A percentile compares a stretch with the other conserved stretches of the same genome.
phyloP scores from a whole-genome alignment of 2,329 filamentous ascomycete genomes.

The Dactylellina leptospora region DNA sequence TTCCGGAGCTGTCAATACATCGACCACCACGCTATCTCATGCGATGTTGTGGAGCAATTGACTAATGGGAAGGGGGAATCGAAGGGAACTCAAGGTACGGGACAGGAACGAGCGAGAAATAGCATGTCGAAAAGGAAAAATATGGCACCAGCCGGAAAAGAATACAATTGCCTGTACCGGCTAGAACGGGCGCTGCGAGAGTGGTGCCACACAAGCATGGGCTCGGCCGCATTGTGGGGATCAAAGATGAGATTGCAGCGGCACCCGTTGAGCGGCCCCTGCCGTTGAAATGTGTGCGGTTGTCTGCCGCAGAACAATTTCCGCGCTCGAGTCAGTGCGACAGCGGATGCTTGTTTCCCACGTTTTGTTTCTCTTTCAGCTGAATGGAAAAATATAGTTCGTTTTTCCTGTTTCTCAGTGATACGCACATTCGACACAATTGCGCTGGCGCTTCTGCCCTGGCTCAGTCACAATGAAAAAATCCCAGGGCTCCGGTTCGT shows the following conservation, averaged over 20 bases:
- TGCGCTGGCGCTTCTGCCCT: constrained; percentile 14
- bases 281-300: too few species aligned
- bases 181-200: constrained; percentile 22
- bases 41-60: constrained; percentile 28
- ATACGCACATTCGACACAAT: constrained; percentile 14
- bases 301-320: constrained; percentile 21
- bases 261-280: neutral
- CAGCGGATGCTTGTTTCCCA: constrained; percentile 36
- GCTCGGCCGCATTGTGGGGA: constrained; percentile 35
- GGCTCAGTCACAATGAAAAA: constrained; percentile 19
- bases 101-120: neutral
- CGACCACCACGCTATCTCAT: constrained; percentile 22
- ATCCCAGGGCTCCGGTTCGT: constrained; percentile 31
- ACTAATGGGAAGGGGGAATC: neutral
- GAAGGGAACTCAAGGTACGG: constrained; percentile 13
- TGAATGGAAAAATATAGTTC: too few species aligned
- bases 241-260: constrained; percentile 22
- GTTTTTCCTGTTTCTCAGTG: constrained; percentile 5
- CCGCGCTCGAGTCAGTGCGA: constrained; percentile 15
- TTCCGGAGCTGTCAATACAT: constrained; percentile 25
- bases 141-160: constrained; percentile 38
- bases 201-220: constrained; percentile 27
- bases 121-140: neutral
- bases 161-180: constrained; percentile 43
- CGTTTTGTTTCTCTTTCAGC: constrained; percentile 26